These are phyloP conservation scores for Cladosporium sp. DNA, from an alignment of 2,329 filamentous ascomycete species.

Conservation along the genomic window DNA sequence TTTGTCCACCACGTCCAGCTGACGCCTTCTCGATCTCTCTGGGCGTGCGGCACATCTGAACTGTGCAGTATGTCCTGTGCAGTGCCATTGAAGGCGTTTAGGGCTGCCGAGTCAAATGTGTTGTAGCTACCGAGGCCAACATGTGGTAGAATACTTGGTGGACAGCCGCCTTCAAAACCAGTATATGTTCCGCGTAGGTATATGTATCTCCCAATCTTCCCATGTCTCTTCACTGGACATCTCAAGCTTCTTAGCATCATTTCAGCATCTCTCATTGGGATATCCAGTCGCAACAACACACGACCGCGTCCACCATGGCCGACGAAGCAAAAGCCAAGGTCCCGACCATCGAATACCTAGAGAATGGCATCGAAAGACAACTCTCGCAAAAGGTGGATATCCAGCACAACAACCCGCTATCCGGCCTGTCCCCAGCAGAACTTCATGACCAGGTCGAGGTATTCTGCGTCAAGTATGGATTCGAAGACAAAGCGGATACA, in stretches of 20 bases:
- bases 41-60: too few species aligned
- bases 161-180: not conserved
- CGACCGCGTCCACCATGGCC: slow-evolving; percentile 1
- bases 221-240: not conserved
- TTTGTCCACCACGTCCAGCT: not conserved
- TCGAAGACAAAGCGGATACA: slow-evolving; percentile 35
- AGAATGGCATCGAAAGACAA: slow-evolving; percentile 18
- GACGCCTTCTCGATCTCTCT: not conserved
- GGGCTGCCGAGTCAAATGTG: not conserved
- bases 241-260: not conserved
- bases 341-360: slow-evolving; percentile 23
- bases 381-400: slow-evolving; percentile 13
- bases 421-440: slow-evolving; percentile 19
- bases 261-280: not conserved
- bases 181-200: not conserved
- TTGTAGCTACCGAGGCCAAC: not conserved
- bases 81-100: not conserved
- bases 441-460: slow-evolving; percentile 22
- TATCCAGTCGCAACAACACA: not conserved
- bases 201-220: not conserved
- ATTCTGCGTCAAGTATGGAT: slow-evolving; percentile 25
- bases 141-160: not conserved
- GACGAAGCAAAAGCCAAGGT: slow-evolving; percentile 16
- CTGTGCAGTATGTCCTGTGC: not conserved
- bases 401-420: slow-evolving; percentile 23